Evolutionary conservation across 2,329 filamentous ascomycete genomes (phyloP).

Genomic region (Fusarium luffae): DNA sequence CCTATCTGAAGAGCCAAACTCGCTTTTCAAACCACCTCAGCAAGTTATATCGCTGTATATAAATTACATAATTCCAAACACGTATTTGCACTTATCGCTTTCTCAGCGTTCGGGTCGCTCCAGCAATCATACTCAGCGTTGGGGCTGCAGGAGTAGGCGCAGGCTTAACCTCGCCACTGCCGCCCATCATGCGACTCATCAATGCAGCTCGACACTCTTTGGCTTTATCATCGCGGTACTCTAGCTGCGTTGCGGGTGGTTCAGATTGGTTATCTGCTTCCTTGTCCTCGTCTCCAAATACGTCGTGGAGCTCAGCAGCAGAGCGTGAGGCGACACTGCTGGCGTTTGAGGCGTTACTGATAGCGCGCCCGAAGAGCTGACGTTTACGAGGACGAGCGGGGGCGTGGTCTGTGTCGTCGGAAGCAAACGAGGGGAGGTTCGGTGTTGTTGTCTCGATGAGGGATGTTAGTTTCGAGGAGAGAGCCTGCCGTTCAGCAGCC

Average conservation of each 20-base stretch:
- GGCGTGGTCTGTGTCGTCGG: constrained; percentile 28
- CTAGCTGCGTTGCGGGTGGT: constrained; percentile 63
- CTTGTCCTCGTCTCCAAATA: constrained; percentile 37
- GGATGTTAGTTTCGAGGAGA: constrained; percentile 56
- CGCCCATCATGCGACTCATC: constrained; percentile 57
- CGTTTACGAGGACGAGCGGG: constrained; percentile 53
- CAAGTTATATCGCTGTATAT: constrained; percentile 4
- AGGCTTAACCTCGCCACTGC: constrained; percentile 32
- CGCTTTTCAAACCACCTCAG: not conserved
- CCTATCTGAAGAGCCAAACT: not conserved
- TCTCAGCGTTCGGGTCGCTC: constrained; percentile 39
- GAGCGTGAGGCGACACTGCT: constrained; percentile 60
- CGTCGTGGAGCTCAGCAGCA: constrained; percentile 45
- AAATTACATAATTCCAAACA: constrained; percentile 1
- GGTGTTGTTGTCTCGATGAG: constrained; percentile 52
- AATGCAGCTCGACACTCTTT: constrained; percentile 56
- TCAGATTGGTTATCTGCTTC: constrained; percentile 41
- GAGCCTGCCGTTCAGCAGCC: constrained; percentile 54
- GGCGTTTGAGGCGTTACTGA: constrained; percentile 66
- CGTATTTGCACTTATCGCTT: constrained; percentile 27
- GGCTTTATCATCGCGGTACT: constrained; percentile 64
- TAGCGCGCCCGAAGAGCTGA: constrained; percentile 67
- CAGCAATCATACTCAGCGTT: constrained; percentile 13
- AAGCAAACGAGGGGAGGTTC: constrained; percentile 25
- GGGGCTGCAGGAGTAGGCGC: constrained; percentile 4